Evolutionary conservation across 331 rosid genomes (phyloP).

Genomic region (Malus hybrid): DNA sequence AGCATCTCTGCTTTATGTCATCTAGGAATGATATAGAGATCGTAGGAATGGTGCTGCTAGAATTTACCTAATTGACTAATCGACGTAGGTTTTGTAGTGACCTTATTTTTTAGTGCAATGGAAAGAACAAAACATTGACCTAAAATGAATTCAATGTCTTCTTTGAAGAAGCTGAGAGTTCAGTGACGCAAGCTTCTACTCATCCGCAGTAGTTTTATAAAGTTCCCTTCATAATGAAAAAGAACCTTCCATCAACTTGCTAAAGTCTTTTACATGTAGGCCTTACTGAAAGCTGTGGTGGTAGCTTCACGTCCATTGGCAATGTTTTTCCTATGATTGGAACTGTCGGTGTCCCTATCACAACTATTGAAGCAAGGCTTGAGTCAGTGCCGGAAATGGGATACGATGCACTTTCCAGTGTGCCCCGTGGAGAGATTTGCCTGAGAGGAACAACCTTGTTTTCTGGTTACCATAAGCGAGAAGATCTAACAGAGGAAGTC

Average conservation of each 20-base stretch:
- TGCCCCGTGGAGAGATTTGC: constrained; percentile 81
- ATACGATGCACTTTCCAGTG: constrained; percentile 66
- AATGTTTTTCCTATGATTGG: constrained; percentile 67
- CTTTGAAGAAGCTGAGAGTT: too few relatives aligned
- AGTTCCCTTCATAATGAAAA: neutral
- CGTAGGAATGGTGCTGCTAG: neutral
- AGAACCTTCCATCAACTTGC: neutral
- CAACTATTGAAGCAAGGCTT: constrained; percentile 84
- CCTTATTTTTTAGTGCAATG: neutral
- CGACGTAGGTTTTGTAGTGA: neutral
- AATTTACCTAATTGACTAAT: neutral
- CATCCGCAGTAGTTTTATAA: neutral
- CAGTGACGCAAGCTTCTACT: neutral
- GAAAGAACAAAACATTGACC: too few relatives aligned
- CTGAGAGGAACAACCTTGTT: constrained; percentile 62
- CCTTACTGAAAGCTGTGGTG: constrained; percentile 87
- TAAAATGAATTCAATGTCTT: too few relatives aligned
- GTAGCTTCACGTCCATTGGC: constrained; percentile 66
- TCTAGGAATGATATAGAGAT: neutral
- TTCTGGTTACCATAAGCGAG: constrained; percentile 80
- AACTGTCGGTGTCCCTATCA: constrained; percentile 74
- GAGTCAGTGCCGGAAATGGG: constrained; percentile 91
- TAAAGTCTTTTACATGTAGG: constrained; percentile 32
- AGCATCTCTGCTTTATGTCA: neutral
- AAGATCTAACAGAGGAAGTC: constrained; percentile 70